Evolutionary conservation across 1,284 basidiomycete species (phyloP).

Genomic region (Leccinum subfulvum): DNA sequence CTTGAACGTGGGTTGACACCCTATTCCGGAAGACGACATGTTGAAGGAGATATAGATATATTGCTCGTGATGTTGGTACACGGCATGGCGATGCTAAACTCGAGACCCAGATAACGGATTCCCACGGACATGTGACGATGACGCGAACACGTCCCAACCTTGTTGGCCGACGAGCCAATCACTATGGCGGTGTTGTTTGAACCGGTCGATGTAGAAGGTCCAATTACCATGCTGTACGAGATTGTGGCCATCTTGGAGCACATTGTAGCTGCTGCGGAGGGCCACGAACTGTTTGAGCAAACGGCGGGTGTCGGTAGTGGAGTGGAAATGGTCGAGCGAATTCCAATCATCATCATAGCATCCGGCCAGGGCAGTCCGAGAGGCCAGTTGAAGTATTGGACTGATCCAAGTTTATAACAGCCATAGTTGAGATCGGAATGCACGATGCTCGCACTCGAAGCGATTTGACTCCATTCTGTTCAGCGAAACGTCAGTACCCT

Average conservation of each 20-base stretch:
- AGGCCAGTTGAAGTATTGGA: slow-evolving; percentile 89
- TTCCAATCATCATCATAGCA: slow-evolving; percentile 83
- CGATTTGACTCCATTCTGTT: slow-evolving; percentile 72
- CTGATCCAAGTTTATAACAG: slow-evolving; percentile 84
- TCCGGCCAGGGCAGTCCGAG: slow-evolving; percentile 73
- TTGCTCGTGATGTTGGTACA: slow-evolving; percentile 65
- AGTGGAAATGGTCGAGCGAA: slow-evolving; percentile 89
- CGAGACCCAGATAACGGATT: slow-evolving; percentile 39
- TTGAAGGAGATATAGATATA: slow-evolving; percentile 50
- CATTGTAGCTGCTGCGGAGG: slow-evolving; percentile 65
- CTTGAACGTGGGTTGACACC: slow-evolving; percentile 46
- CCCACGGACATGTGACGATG: too few relatives aligned
- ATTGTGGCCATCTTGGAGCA: slow-evolving; percentile 82
- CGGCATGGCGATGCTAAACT: slow-evolving; percentile 77
- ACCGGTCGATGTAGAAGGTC: slow-evolving; percentile 78
- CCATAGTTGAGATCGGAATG: slow-evolving; percentile 84
- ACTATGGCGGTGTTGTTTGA: slow-evolving; percentile 81
- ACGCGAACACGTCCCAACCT: too few relatives aligned
- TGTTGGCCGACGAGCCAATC: slow-evolving; percentile 65
- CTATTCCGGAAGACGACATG: slow-evolving; percentile 66
- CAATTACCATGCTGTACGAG: slow-evolving; percentile 79
- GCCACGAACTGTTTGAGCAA: slow-evolving; percentile 72
- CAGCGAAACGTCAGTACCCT: slow-evolving; percentile 3
- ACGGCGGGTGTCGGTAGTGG: slow-evolving; percentile 74
- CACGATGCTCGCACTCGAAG: slow-evolving; percentile 60